Conservation (phyloP, 257 asterid genomes). For the Mitragyna speciosa region DNA sequence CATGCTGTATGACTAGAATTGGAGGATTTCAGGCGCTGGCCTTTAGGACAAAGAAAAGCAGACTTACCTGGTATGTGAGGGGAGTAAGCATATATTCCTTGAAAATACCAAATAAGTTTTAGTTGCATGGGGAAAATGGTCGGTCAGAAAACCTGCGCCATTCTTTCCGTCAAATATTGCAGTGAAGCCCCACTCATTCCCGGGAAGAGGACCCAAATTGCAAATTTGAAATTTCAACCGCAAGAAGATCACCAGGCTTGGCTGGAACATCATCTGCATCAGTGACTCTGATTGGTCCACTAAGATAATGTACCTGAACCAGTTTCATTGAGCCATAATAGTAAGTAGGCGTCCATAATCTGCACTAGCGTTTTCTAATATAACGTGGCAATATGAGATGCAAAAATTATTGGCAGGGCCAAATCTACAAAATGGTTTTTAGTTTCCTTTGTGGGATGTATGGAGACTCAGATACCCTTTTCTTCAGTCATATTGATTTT, state of each 20-base stretch:
- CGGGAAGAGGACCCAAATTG: slow-evolving; percentile 91
- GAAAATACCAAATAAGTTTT: slow-evolving; percentile 95
- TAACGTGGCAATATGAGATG: too few relatives aligned
- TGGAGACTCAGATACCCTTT: background rate
- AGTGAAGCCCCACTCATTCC: slow-evolving; percentile 97
- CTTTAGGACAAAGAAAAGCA: background rate
- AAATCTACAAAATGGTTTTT: background rate
- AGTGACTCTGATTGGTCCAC: slow-evolving; percentile 82
- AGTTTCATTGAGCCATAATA: slow-evolving; percentile 4
- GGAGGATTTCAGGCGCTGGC: background rate
- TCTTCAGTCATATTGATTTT: background rate
- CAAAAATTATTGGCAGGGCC: background rate
- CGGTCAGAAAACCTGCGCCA: slow-evolving; percentile 94
- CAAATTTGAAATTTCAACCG: slow-evolving; percentile 88
- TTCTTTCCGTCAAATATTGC: slow-evolving; percentile 92
- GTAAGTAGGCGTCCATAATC: background rate
- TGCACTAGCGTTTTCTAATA: background rate
- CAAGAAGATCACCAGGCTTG: slow-evolving; percentile 81
- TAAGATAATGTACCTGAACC: slow-evolving; percentile 82
- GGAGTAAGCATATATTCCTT: slow-evolving; percentile 93
- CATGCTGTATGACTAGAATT: background rate
- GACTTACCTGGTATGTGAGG: slow-evolving; percentile 88
- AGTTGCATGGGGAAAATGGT: slow-evolving; percentile 83
- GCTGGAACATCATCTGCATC: slow-evolving; percentile 73
- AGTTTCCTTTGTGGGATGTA: background rate